A percentile compares a stretch with the other conserved stretches of the same genome.
Conservation (phyloP, 805 yeast genomes). For the Isabelozyma rhagii region DNA sequence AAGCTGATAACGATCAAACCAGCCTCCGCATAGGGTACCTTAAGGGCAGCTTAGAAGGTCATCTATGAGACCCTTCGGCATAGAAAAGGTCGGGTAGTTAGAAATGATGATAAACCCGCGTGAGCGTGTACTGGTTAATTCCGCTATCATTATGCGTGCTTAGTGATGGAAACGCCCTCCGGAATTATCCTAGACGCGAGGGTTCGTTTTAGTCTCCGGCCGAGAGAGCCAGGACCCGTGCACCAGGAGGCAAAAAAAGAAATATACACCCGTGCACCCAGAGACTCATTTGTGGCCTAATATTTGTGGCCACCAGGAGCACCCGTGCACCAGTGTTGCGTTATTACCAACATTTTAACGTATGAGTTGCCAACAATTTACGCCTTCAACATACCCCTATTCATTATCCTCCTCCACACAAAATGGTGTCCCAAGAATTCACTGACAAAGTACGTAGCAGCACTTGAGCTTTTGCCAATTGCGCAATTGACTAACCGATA, state of each 20-base stretch:
- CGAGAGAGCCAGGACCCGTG: background rate
- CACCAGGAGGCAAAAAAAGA: background rate
- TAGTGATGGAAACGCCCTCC: too few relatives aligned
- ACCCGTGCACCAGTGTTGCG: background rate
- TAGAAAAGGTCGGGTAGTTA: too few relatives aligned
- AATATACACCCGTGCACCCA: background rate
- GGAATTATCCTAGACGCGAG: too few relatives aligned
- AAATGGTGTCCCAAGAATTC: conserved; percentile 30
- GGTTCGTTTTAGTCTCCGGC: background rate
- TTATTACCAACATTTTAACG: background rate
- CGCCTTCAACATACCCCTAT: background rate
- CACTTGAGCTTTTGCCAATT: background rate
- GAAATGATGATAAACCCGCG: background rate
- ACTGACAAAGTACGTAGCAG: conserved; percentile 25
- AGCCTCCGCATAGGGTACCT: too few relatives aligned
- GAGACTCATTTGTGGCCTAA: background rate
- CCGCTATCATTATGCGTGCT: background rate
- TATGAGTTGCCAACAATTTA: background rate
- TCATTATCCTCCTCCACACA: background rate
- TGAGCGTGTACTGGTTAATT: background rate
- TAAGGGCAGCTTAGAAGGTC: too few relatives aligned
- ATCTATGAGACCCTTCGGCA: too few relatives aligned
- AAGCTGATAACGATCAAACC: too few relatives aligned
- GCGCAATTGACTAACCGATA: conserved; percentile 16
- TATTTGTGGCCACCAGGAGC: background rate